Evolutionary conservation across 2,329 filamentous ascomycete genomes (phyloP), one percentile per base, ranked within the genome.

Genomic region (Cordyceps militaris): DNA sequence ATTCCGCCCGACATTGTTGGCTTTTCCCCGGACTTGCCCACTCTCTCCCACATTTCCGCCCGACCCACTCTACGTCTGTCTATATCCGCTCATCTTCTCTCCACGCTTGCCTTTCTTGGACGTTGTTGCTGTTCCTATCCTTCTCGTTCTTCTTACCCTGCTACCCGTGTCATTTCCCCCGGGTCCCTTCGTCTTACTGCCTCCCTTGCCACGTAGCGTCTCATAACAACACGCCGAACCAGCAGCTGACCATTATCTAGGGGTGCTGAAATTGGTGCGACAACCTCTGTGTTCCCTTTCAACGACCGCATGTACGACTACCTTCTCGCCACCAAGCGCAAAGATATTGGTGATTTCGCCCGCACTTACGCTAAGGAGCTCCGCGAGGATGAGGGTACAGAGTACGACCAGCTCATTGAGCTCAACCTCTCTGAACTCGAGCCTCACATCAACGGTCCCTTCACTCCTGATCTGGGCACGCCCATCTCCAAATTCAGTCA

Each of bases 231-330:
- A n/a, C 23, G 28, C 38, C 7, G 8, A 49, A 21, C 30, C 10
- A 9, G 8, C 10, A 7, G 30, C 51, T 55, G 36, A 55, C 21
- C 5, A 5, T 13, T 10, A 10, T 9, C 4, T 11, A 34, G 40
- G 51, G 62, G 78, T 69, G 85, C 86, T 65, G 85, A 89, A 67
- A 88, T 89, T 63, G 88, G 88, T 68, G 88, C 92, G 59, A 97
- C 93, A 21, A 97, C 93, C 56, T 95, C 91, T 16, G 70, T 97
- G 46, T 99, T 99, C 87, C 91, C 92, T 66, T 99, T 96, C 86
- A 96, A 95, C 79, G 89, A 97, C 74, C 85, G 89, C 71, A 96
- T 96, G 92, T 89, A 96, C 81, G 89, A 97, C 72, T 99, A 97
- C 79, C 85, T 99, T 44, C 79, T 79, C 46, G 90, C 91, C 43